These are phyloP conservation scores for Ogataea hybrid DNA, from an alignment of 1,139 yeast species.

Conservation along the genomic window DNA sequence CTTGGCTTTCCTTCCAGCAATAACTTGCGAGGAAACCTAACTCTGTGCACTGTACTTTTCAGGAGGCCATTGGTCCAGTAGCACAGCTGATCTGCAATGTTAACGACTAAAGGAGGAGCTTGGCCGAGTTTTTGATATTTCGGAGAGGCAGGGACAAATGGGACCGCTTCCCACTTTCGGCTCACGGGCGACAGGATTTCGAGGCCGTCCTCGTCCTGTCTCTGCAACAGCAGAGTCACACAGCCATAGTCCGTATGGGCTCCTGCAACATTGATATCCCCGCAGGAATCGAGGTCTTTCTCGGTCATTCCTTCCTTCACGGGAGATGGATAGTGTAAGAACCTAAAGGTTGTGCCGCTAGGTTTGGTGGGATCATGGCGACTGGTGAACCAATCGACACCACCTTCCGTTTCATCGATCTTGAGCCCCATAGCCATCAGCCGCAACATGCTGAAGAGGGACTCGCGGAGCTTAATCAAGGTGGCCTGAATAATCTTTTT, in stretches of 20 bases:
- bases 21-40: constrained; percentile 54
- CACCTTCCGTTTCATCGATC: constrained; percentile 41
- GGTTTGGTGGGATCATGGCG: constrained; percentile 41
- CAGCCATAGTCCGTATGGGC: constrained; percentile 63
- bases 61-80: constrained; percentile 59
- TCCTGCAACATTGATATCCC: constrained; percentile 43
- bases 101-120: constrained; percentile 53
- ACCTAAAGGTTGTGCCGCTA: constrained; percentile 51
- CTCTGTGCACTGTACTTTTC: constrained; percentile 56
- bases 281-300: constrained; percentile 35
- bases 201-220: constrained; percentile 45
- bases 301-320: constrained; percentile 37
- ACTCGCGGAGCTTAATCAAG: constrained; percentile 39
- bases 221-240: constrained; percentile 43
- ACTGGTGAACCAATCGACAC: constrained; percentile 46
- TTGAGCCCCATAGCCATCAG: constrained; percentile 48
- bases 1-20: constrained; percentile 63
- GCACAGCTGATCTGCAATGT: constrained; percentile 55
- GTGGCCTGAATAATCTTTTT: constrained; percentile 33
- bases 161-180: constrained; percentile 52
- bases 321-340: constrained; percentile 54
- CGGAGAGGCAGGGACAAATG: constrained; percentile 40
- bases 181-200: constrained; percentile 50
- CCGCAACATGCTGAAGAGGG: constrained; percentile 41
- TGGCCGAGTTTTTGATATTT: constrained; percentile 34